These are phyloP conservation scores for Crassisporium funariophilum DNA, from an alignment of 768 basidiomycete species.

Conservation along the genomic window DNA sequence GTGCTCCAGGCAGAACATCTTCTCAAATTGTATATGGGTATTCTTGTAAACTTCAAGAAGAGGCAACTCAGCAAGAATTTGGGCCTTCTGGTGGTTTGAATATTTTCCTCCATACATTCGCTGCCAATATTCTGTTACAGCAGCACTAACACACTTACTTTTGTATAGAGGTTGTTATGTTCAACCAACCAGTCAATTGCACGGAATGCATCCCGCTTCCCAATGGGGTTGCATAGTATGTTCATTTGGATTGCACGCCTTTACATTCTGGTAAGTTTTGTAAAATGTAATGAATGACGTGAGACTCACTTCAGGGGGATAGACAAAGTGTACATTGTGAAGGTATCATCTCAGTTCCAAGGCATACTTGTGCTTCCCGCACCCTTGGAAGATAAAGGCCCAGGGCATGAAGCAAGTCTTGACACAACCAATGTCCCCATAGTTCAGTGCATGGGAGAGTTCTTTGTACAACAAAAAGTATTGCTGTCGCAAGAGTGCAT, in stretches of 20 bases:
- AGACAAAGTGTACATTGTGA: conserved; percentile 24
- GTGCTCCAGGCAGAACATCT: conserved; percentile 17
- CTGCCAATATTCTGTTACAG: conserved; percentile 13
- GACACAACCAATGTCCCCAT: conserved; percentile 31
- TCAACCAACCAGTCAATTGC: conserved; percentile 44
- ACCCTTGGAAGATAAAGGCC: conserved; percentile 28
- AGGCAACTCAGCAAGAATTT: conserved; percentile 35
- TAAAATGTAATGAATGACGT: background rate
- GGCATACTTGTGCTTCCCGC: conserved; percentile 39
- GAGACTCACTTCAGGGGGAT: conserved; percentile 12
- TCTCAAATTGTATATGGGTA: conserved; percentile 12
- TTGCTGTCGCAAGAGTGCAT: conserved; percentile 31
- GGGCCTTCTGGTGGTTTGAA: conserved; percentile 33
- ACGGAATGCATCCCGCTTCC: conserved; percentile 28
- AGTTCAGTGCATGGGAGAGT: conserved; percentile 33
- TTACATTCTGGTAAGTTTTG: background rate
- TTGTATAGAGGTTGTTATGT: conserved; percentile 42
- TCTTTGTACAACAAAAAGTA: conserved; percentile 45
- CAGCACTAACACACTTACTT: conserved; percentile 25
- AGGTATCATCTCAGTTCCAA: conserved; percentile 28
- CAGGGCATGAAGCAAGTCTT: conserved; percentile 27
- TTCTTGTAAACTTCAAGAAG: conserved; percentile 36
- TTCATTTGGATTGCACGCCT: conserved; percentile 28
- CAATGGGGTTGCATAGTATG: conserved; percentile 39
- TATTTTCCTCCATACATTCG: conserved; percentile 34